phyloP scores from a whole-genome alignment of 2,329 filamentous ascomycete genomes.

The Fusarium irregulare region DNA sequence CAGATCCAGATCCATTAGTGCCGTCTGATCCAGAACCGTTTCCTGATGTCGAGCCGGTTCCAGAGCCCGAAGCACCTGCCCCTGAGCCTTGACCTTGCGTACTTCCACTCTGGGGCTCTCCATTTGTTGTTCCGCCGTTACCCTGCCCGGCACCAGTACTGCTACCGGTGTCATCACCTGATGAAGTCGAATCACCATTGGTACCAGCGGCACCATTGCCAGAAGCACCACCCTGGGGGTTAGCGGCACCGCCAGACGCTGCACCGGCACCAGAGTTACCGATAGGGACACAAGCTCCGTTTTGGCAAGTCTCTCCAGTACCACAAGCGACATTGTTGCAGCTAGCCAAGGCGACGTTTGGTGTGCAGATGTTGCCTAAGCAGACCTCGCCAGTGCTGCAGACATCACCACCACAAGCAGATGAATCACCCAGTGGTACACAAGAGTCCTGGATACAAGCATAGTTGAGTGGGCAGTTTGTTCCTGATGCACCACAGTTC shows the following conservation, averaged over 20 bases:
- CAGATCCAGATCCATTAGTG: not conserved
- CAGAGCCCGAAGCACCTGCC: not conserved
- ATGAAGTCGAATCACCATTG: not conserved
- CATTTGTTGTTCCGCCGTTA: not conserved
- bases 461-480: conserved; percentile 19
- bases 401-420: conserved; percentile 1
- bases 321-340: conserved; percentile 11
- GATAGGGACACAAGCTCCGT: conserved; percentile 11
- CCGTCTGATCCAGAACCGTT: not conserved
- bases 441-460: conserved; percentile 31
- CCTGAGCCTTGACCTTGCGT: conserved; percentile 7
- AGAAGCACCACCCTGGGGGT: not conserved
- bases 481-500: conserved; percentile 14
- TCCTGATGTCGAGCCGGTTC: not conserved
- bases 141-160: not conserved
- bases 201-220: not conserved
- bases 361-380: conserved; percentile 27
- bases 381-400: conserved; percentile 27
- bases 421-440: conserved; percentile 16
- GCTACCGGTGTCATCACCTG: not conserved
- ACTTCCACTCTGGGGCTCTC: not conserved
- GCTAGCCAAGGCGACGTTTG: not conserved
- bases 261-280: not conserved
- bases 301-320: conserved; percentile 16
- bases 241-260: not conserved